Conservation (phyloP, 2,329 filamentous ascomycete genomes). For the Coniochaeta sp. region DNA sequence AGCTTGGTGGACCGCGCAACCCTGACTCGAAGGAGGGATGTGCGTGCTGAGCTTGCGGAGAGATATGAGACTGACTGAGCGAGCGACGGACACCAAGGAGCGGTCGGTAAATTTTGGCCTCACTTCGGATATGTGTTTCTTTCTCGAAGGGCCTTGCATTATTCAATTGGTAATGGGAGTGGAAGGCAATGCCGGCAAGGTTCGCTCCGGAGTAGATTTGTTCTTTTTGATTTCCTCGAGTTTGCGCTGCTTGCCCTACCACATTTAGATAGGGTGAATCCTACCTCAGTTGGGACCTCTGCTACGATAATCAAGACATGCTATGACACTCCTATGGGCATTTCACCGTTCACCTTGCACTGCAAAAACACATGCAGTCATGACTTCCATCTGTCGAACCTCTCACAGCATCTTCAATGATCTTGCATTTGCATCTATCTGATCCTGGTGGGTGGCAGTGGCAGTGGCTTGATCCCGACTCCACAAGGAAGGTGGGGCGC, state of each 20-base stretch:
- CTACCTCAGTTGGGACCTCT: background rate
- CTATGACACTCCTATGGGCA: background rate
- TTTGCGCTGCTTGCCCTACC: background rate
- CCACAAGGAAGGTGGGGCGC: background rate
- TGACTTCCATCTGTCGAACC: background rate
- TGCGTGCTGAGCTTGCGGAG: constrained; percentile 58
- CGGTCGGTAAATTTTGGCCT: background rate
- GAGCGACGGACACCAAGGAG: background rate
- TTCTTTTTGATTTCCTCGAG: background rate
- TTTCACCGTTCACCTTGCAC: background rate
- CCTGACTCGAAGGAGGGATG: constrained; percentile 82
- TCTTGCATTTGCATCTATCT: too few species aligned
- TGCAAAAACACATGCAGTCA: background rate
- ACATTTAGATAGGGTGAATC: background rate
- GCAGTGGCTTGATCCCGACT: background rate
- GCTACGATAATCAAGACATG: background rate
- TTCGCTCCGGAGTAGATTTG: background rate
- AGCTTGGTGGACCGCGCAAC: constrained; percentile 67
- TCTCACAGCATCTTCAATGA: background rate
- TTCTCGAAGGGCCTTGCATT: background rate
- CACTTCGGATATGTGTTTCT: background rate
- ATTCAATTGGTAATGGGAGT: background rate
- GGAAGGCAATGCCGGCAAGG: background rate
- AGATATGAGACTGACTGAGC: background rate
- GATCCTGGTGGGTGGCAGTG: too few species aligned